Conservation (phyloP, 495 filamentous ascomycete species). For the Penicillium macrosclerotiorum region DNA sequence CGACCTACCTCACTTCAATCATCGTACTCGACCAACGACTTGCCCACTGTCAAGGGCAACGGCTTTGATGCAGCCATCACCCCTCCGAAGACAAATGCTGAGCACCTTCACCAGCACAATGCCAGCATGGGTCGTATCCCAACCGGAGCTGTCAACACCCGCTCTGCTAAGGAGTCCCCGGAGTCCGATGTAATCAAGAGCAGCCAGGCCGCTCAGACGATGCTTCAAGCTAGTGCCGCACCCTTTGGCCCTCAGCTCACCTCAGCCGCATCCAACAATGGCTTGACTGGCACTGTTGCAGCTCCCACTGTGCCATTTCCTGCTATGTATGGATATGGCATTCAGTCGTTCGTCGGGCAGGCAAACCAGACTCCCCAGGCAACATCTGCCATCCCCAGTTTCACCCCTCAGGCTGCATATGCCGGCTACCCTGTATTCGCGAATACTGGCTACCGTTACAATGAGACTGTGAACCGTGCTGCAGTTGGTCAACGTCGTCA, state of each 20-base stretch:
- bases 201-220: slow-evolving; percentile 57
- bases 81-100: slow-evolving; percentile 60
- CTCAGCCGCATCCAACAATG: slow-evolving; percentile 16
- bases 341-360: slow-evolving; percentile 34
- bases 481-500: slow-evolving; percentile 26
- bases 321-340: slow-evolving; percentile 28
- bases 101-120: slow-evolving; percentile 83
- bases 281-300: slow-evolving; percentile 16
- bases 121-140: slow-evolving; percentile 77
- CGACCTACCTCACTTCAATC: slow-evolving; percentile 58
- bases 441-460: slow-evolving; percentile 29
- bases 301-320: slow-evolving; percentile 28
- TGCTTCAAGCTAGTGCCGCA: slow-evolving; percentile 73
- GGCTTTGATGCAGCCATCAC: slow-evolving; percentile 51
- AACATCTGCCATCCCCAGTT: slow-evolving; percentile 26
- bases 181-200: slow-evolving; percentile 45
- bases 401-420: slow-evolving; percentile 27
- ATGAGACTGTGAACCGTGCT: slow-evolving; percentile 28
- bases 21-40: slow-evolving; percentile 86
- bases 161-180: slow-evolving; percentile 63
- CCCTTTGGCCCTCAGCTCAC: slow-evolving; percentile 58
- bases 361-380: slow-evolving; percentile 25
- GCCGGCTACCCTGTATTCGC: slow-evolving; percentile 4
- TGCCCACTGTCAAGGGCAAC: slow-evolving; percentile 78
- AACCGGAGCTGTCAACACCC: slow-evolving; percentile 54